phyloP scores from a whole-genome alignment of 2,329 filamentous ascomycete genomes.

The Penicillium capsulatum region DNA sequence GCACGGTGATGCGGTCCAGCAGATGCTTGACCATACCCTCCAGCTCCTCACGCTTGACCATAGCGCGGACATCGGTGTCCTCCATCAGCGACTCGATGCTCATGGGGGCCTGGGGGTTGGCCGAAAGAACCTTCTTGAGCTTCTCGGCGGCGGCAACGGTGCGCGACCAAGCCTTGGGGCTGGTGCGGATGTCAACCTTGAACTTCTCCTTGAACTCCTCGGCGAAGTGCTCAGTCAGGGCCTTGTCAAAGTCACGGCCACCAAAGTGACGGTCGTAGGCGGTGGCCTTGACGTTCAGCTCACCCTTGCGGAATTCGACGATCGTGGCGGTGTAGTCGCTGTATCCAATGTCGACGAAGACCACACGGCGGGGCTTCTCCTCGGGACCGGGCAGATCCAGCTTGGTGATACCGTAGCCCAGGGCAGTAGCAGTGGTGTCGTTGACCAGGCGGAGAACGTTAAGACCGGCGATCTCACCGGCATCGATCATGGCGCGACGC shows the following conservation, averaged over 20 bases:
- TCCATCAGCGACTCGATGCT: slow-evolving; percentile 99
- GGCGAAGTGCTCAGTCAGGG: slow-evolving; percentile 88
- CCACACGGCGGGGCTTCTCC: slow-evolving; percentile 86
- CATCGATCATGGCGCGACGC: slow-evolving; percentile 82
- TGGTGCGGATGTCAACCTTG: slow-evolving; percentile 90
- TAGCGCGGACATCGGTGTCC: slow-evolving; percentile 81
- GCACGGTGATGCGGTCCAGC: slow-evolving; percentile 65
- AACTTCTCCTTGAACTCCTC: slow-evolving; percentile 96
- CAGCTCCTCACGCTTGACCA: slow-evolving; percentile 91
- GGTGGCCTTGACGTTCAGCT: slow-evolving; percentile 88
- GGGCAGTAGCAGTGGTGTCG: slow-evolving; percentile 91
- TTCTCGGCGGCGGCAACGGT: slow-evolving; percentile 89
- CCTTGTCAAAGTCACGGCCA: slow-evolving; percentile 95
- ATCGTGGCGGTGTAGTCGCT: slow-evolving; percentile 93
- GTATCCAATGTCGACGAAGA: slow-evolving; percentile 92
- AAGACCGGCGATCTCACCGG: slow-evolving; percentile 86
- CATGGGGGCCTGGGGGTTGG: slow-evolving; percentile 85
- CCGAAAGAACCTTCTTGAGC: slow-evolving; percentile 96
- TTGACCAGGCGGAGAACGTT: slow-evolving; percentile 94
- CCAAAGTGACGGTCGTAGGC: slow-evolving; percentile 94
- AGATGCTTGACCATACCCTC: slow-evolving; percentile 86
- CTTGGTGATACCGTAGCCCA: slow-evolving; percentile 98
- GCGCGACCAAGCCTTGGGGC: slow-evolving; percentile 84
- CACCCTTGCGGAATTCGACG: slow-evolving; percentile 95
- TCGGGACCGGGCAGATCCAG: slow-evolving; percentile 82